Evolutionary conservation across 352 stramenopile species (phyloP), one percentile per base, ranked within the genome.

Genomic region (Phytophthora tubulina): DNA sequence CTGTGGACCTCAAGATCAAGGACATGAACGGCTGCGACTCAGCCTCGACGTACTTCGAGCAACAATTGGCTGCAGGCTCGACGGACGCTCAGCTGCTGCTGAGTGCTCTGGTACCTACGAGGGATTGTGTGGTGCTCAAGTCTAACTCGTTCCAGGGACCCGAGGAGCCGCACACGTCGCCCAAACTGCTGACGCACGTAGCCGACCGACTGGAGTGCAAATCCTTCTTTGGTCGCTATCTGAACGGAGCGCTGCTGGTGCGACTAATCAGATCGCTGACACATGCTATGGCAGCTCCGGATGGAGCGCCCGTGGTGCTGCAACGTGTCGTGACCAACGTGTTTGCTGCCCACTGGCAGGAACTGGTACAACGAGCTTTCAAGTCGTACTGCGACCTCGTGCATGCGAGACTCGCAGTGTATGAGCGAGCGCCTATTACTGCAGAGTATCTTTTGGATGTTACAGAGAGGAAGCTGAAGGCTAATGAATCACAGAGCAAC

Each of bases 1-100:
- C 86, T 1, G 57, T 94, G 53, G 86, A 92, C 63, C 80, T 94
- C 58, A 92, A 94, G 72, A 79, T 90, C 57, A 92, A 94, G 69
- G 84, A 94, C 61, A 90, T 94, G 84, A 72, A 86, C 55, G 86
- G 86, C 52, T 79, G 75, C 50, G 82, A 94, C 55, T 88, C 82
- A 13, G 71, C 84, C 14, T 74, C 71, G 27, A 82, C 79, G 53
- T 94, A 92, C 71, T 89, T 94, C n/a, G 86, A 92, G 61, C 72
- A 86, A 49, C 81, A 88, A 51, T 70, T 94, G 57, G 64, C 70
- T 27, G 36, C 55, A 3, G 65, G 80, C 4, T 85, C 85, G 11
- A 76, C 74, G 3, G 81, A 90, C 42, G 82, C 75, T 10, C 83
- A 91, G 58, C 61, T 92, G 67, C 52, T 91, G 31, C 58, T 88